Evolutionary conservation across 352 stramenopile species (phyloP).

Genomic region (Phytophthora tubulina): DNA sequence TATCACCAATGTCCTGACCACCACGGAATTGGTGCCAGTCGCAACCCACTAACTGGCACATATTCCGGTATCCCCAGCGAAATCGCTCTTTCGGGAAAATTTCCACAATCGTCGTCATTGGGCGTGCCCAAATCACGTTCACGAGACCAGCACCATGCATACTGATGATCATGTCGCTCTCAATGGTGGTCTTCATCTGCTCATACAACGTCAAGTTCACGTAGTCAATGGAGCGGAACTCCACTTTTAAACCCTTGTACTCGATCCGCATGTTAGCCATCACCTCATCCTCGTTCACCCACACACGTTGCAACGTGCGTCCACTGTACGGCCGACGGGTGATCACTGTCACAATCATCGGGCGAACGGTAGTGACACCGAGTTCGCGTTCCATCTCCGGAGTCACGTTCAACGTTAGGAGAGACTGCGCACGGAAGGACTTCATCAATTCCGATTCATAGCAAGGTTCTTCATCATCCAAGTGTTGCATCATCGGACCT

Average conservation of each 20-base stretch:
- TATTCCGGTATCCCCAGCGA: constrained; percentile 80
- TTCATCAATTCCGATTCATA: constrained; percentile 59
- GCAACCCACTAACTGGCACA: constrained; percentile 80
- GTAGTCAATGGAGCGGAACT: constrained; percentile 75
- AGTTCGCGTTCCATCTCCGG: constrained; percentile 40
- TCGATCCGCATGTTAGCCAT: constrained; percentile 52
- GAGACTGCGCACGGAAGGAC: constrained; percentile 54
- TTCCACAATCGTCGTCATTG: constrained; percentile 68
- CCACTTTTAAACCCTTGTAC: constrained; percentile 49
- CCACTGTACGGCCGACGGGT: constrained; percentile 61
- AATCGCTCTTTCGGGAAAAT: constrained; percentile 70
- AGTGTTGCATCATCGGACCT: constrained; percentile 76
- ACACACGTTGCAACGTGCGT: constrained; percentile 64
- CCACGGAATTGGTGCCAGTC: constrained; percentile 71
- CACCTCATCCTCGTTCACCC: constrained; percentile 74
- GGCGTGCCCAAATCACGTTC: constrained; percentile 75
- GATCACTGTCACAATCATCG: constrained; percentile 67
- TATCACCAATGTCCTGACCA: constrained; percentile 46
- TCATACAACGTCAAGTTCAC: constrained; percentile 60
- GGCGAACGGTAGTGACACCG: constrained; percentile 22
- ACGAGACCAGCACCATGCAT: constrained; percentile 88
- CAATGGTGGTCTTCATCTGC: constrained; percentile 71
- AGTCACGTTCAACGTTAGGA: constrained; percentile 45
- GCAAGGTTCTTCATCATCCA: constrained; percentile 75
- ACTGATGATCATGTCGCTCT: constrained; percentile 82